phyloP scores from a whole-genome alignment of 257 asterid genomes.

The Solanum appendiculatum region DNA sequence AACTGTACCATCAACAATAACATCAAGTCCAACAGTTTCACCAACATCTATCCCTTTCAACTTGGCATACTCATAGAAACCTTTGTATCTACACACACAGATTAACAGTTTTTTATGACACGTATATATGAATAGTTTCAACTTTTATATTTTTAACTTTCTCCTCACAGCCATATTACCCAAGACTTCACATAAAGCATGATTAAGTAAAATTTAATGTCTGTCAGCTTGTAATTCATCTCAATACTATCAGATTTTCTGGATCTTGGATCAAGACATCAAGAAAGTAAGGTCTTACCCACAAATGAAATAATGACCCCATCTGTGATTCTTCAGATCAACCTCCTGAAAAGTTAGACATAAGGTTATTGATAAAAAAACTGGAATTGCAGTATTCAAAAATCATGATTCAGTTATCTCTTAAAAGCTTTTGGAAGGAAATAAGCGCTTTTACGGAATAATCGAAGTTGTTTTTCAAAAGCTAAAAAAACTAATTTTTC shows the following conservation, averaged over 20 bases:
- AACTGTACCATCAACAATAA: slow-evolving; percentile 80
- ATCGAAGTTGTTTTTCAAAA: not conserved
- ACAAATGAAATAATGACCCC: slow-evolving; percentile 94
- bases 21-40: slow-evolving; percentile 62
- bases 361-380: not conserved
- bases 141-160: not conserved
- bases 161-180: not conserved
- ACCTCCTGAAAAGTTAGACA: slow-evolving; percentile 45
- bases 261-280: not conserved
- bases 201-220: not conserved
- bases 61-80: slow-evolving; percentile 74
- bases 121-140: not conserved
- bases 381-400: not conserved
- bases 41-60: slow-evolving; percentile 55
- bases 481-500: not conserved
- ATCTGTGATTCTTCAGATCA: slow-evolving; percentile 74
- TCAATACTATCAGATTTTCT: not conserved
- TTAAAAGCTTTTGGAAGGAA: not conserved
- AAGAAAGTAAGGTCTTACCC: slow-evolving; percentile 42
- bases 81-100: slow-evolving; percentile 62
- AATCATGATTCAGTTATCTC: not conserved
- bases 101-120: not conserved
- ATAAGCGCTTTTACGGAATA: not conserved
- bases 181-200: not conserved
- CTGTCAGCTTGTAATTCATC: not conserved